phyloP scores from a whole-genome alignment of 305 asterid genomes.

The Lippia alba region DNA sequence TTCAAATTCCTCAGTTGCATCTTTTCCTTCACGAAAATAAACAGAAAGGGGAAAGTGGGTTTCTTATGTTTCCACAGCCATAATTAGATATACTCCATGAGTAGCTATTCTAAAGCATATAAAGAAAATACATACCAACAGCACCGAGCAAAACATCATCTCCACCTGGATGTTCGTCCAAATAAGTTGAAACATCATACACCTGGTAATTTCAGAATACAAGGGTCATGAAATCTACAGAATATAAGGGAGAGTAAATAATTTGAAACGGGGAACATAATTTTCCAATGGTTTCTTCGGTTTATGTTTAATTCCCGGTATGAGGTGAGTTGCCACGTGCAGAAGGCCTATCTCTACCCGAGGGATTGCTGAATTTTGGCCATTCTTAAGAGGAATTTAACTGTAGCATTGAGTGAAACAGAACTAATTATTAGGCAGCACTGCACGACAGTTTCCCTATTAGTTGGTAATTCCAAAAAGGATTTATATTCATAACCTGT shows the following conservation, averaged over 20 bases:
- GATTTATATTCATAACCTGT: conserved; percentile 9
- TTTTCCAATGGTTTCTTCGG: background rate
- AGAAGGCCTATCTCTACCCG: background rate
- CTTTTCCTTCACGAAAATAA: conserved; percentile 57
- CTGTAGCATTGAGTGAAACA: background rate
- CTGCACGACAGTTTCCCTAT: background rate
- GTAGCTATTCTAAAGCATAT: conserved; percentile 5
- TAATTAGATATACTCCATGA: background rate
- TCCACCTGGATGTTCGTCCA: conserved; percentile 98
- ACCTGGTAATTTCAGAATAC: conserved; percentile 59
- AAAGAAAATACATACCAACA: conserved; percentile 53
- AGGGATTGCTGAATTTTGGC: background rate
- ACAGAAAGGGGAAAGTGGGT: background rate
- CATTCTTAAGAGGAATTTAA: background rate
- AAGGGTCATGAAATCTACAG: conserved; percentile 11
- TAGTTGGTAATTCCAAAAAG: background rate
- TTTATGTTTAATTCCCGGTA: conserved; percentile 9
- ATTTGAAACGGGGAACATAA: background rate
- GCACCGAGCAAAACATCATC: conserved; percentile 73
- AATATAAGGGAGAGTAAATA: conserved; percentile 8
- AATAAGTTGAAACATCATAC: conserved; percentile 82
- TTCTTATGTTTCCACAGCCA: conserved; percentile 14
- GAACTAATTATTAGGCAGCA: conserved; percentile 1
- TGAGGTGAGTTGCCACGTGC: background rate
- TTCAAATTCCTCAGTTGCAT: conserved; percentile 90